Conservation (phyloP, 345 rosid species). For the Linum tenue region DNA sequence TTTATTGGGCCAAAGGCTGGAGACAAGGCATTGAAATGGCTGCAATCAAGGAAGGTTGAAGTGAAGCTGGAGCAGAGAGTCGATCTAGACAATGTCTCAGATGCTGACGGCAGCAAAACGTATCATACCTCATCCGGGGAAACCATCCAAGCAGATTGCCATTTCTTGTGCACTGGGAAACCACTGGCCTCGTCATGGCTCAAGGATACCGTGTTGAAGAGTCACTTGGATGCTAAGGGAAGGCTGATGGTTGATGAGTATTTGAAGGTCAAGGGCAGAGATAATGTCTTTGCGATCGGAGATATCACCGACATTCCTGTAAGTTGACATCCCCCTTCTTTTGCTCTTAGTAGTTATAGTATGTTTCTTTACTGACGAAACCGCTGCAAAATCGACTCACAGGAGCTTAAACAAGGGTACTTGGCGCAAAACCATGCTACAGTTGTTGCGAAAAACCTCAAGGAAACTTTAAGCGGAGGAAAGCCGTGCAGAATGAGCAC, state of each 20-base stretch:
- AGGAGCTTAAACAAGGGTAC: slow-evolving; percentile 82
- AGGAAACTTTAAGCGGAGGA: slow-evolving; percentile 45
- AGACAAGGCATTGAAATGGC: slow-evolving; percentile 57
- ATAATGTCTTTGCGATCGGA: slow-evolving; percentile 60
- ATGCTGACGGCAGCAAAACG: slow-evolving; percentile 22
- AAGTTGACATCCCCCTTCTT: slow-evolving; percentile 20
- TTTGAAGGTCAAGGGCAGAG: slow-evolving; percentile 45
- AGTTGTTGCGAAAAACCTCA: slow-evolving; percentile 59
- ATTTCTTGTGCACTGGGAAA: slow-evolving; percentile 59
- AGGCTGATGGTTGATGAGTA: slow-evolving; percentile 63
- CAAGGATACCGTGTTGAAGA: slow-evolving; percentile 38
- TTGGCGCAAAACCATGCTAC: slow-evolving; percentile 57
- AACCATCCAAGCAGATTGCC: slow-evolving; percentile 59
- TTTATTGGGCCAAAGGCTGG: slow-evolving; percentile 66
- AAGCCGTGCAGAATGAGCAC: slow-evolving; percentile 43
- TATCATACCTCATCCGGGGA: slow-evolving; percentile 57
- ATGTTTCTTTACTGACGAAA: not conserved
- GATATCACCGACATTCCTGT: slow-evolving; percentile 65
- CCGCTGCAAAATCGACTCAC: not conserved
- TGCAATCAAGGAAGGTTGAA: slow-evolving; percentile 56
- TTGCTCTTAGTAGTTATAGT: not conserved
- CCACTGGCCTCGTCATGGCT: slow-evolving; percentile 71
- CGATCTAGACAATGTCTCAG: slow-evolving; percentile 41
- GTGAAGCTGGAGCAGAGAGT: slow-evolving; percentile 59
- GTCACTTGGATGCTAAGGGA: slow-evolving; percentile 49